These are phyloP conservation scores for Xanthoconium separans DNA, from an alignment of 1,284 basidiomycete species.

Conservation along the genomic window DNA sequence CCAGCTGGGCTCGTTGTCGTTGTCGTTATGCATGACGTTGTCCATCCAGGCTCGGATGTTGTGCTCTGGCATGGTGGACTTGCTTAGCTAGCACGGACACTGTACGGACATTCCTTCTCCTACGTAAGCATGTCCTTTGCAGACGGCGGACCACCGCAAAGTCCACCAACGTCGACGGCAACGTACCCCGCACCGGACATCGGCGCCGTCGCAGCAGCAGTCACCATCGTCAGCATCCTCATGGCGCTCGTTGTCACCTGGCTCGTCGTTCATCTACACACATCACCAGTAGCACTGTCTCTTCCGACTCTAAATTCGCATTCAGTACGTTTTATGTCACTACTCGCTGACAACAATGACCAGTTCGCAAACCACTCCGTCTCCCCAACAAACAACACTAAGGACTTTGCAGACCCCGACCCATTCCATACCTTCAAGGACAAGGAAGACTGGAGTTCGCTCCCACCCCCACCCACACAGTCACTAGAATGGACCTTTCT, in stretches of 20 bases:
- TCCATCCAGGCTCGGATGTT: neutral
- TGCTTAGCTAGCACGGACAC: neutral
- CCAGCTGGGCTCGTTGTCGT: constrained; percentile 16
- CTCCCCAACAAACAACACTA: constrained; percentile 19
- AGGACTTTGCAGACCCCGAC: constrained; percentile 34
- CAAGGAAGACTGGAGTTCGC: no score
- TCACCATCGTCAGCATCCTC: constrained; percentile 27
- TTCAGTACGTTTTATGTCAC: constrained; percentile 21
- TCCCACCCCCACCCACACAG: no score
- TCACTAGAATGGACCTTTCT: no score
- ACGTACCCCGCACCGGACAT: constrained; percentile 20
- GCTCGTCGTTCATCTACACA: constrained; percentile 29
- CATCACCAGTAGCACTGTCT: constrained; percentile 2
- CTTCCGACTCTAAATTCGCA: constrained; percentile 27
- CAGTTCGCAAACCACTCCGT: constrained; percentile 28
- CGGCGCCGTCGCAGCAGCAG: constrained; percentile 28
- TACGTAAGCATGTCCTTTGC: neutral
- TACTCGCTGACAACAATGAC: neutral
- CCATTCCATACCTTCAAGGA: constrained; percentile 8
- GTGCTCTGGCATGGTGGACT: neutral
- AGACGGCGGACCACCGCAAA: neutral
- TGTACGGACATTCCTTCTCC: neutral
- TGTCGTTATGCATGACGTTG: constrained; percentile 10
- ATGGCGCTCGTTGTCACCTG: constrained; percentile 25
- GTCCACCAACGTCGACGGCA: neutral